Evolutionary conservation across 2,329 filamentous ascomycete genomes (phyloP).

Genomic region (Aspergillus novofumigatus): DNA sequence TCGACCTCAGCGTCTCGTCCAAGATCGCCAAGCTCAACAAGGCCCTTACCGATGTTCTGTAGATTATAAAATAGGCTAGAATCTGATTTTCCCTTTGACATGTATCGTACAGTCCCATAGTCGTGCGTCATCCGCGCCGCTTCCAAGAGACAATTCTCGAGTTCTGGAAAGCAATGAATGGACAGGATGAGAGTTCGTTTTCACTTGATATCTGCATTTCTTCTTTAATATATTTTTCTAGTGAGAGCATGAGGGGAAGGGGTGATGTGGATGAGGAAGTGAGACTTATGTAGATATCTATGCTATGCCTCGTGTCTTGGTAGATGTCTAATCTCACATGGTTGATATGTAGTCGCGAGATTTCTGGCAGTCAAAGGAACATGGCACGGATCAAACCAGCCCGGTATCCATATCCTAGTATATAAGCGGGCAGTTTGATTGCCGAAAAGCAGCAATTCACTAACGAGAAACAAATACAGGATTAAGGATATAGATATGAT

Average conservation of each 20-base stretch:
- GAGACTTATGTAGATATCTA: neutral
- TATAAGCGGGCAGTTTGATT: too few species aligned
- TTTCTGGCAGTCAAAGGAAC: neutral
- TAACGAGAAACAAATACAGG: too few species aligned
- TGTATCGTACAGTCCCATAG: slow-evolving; percentile 11
- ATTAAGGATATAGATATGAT: too few species aligned
- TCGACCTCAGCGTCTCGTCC: slow-evolving; percentile 91
- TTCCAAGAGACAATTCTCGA: slow-evolving; percentile 7
- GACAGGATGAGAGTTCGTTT: slow-evolving; percentile 9
- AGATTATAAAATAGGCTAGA: slow-evolving; percentile 50
- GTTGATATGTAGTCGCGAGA: neutral
- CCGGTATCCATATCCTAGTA: too few species aligned
- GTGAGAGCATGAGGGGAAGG: neutral
- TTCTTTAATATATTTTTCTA: neutral
- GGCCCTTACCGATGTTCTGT: slow-evolving; percentile 93
- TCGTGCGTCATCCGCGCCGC: neutral
- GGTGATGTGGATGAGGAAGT: neutral
- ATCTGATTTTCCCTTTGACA: slow-evolving; percentile 9
- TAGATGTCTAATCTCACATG: neutral
- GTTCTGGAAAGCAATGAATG: slow-evolving; percentile 10
- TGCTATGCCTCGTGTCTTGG: neutral
- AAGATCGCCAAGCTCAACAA: slow-evolving; percentile 99
- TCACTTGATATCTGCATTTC: neutral
- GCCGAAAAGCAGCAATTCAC: too few species aligned
- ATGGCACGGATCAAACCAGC: too few species aligned